Evolutionary conservation across 108 stramenopile genomes (phyloP), one percentile per base, ranked within the genome.

Genomic region (Fragilaria radians): DNA sequence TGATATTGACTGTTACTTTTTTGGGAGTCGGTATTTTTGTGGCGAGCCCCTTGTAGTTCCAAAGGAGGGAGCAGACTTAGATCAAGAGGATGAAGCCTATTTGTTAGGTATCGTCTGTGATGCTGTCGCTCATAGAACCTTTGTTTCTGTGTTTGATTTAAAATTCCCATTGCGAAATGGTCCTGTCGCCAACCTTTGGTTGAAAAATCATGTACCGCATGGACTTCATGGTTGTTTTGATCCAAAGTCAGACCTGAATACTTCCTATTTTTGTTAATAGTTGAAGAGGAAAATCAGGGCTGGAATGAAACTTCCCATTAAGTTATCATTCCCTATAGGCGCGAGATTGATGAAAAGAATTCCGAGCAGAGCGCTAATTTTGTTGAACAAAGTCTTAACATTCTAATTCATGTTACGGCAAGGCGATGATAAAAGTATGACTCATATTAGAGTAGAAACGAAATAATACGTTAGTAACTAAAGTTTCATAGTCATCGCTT

Each of bases 151-250:
- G 23, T 82, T 82, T 59, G 81, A 82, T 57, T 46, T 82, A 26
- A 62, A 76, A 56, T 52, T 36, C 55, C 64, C 74, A 7, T 62
- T 82, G 63, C 66, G 51, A 48, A 68, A 75, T 19, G 81, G 81
- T 14, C 81, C 81, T 17, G 81, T 82, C 1, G 31, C 49, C 25
- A 74, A 57, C 23, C 19, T 78, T 34, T 82, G 72, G 68, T 46
- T 78, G 25, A 75, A 78, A 50, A 57, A 68, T 5, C 50, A 59
- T 9, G 46, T 82, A 0, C 81, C 81, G 7, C 81, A 82, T 61
- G 81, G 81, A 3, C 56, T 82, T 5, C 81, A 82, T 54, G 81
- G 81, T 23, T 82, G 77, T 47, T 82, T 82, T 49, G 68, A 42
- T 42, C 36, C 36, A 14, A 7, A 42, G 14, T 42, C 36, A 42